Evolutionary conservation across 176 grass and related monocot genomes (phyloP).

Genomic region (Juncus inflexus): DNA sequence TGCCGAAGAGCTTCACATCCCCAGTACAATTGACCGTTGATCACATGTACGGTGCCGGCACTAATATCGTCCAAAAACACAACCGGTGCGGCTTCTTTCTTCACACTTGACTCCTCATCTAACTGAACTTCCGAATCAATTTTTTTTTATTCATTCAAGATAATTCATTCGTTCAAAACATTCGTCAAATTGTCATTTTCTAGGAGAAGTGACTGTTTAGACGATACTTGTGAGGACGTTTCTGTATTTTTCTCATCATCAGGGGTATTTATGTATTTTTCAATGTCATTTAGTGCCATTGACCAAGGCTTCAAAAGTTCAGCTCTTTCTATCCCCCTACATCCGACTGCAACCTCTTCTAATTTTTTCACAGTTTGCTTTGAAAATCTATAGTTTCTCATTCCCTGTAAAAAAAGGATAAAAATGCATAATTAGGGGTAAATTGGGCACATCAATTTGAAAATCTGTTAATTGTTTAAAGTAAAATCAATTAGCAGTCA

Average conservation of each 20-base stretch:
- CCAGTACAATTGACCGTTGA: no score
- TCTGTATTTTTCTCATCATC: slow-evolving; percentile 25
- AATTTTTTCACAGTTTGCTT: slow-evolving; percentile 78
- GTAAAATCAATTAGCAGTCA: background rate
- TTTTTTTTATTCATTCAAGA: no score
- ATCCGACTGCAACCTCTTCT: slow-evolving; percentile 67
- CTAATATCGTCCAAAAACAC: no score
- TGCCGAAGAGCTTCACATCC: no score
- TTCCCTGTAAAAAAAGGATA: slow-evolving; percentile 33
- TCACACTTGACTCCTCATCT: no score
- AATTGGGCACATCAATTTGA: no score
- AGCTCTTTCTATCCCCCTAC: slow-evolving; percentile 48
- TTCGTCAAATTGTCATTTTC: slow-evolving; percentile 15
- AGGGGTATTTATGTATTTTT: slow-evolving; percentile 34
- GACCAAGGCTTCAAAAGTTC: slow-evolving; percentile 67
- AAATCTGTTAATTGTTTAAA: background rate
- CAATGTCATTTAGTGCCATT: slow-evolving; percentile 56
- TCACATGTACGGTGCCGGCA: no score
- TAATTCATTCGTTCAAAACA: no score
- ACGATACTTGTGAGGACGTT: slow-evolving; percentile 15
- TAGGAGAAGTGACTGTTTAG: slow-evolving; percentile 37
- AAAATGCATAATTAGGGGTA: background rate
- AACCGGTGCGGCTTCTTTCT: no score
- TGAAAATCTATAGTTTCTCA: slow-evolving; percentile 62
- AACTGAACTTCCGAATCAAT: no score